These are phyloP conservation scores for Talaromyces sp. DNA, from an alignment of 2,329 filamentous ascomycete genomes.

Conservation along the genomic window DNA sequence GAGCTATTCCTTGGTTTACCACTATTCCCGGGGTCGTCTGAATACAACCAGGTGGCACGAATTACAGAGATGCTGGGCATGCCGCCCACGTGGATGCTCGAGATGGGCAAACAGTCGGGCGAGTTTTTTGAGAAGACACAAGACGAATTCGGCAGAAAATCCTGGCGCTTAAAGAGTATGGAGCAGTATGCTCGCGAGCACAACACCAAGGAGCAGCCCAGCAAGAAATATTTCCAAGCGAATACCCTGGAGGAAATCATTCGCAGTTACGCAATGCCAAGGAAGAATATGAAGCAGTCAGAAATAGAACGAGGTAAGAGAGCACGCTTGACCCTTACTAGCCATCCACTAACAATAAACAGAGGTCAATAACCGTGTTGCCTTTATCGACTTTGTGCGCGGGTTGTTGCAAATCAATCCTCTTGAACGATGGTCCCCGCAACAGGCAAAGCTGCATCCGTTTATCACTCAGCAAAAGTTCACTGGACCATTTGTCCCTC, in stretches of 20 bases:
- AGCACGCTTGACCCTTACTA: neutral
- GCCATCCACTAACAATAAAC: constrained; percentile 13
- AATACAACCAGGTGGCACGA: constrained; percentile 96
- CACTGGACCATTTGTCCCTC: constrained; percentile 90
- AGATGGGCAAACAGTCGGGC: constrained; percentile 95
- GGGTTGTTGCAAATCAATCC: constrained; percentile 92
- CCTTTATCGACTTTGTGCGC: constrained; percentile 97
- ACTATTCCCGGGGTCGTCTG: constrained; percentile 91
- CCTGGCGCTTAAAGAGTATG: constrained; percentile 91
- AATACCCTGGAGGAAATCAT: constrained; percentile 95
- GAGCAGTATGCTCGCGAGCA: constrained; percentile 96
- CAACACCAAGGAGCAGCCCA: constrained; percentile 94
- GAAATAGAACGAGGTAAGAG: constrained; percentile 87
- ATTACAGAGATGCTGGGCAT: constrained; percentile 98
- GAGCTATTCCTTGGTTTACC: constrained; percentile 93
- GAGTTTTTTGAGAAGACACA: constrained; percentile 93
- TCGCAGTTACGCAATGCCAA: constrained; percentile 93
- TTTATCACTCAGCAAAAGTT: constrained; percentile 99
- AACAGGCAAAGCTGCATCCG: constrained; percentile 93
- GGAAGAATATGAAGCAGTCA: constrained; percentile 98
- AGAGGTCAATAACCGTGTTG: constrained; percentile 98
- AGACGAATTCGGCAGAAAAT: constrained; percentile 88
- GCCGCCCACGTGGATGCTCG: constrained; percentile 97
- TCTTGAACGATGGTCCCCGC: constrained; percentile 92
- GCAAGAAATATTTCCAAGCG: constrained; percentile 98